Conservation (phyloP, 2,329 filamentous ascomycete genomes). For the Neurospora sp. region DNA sequence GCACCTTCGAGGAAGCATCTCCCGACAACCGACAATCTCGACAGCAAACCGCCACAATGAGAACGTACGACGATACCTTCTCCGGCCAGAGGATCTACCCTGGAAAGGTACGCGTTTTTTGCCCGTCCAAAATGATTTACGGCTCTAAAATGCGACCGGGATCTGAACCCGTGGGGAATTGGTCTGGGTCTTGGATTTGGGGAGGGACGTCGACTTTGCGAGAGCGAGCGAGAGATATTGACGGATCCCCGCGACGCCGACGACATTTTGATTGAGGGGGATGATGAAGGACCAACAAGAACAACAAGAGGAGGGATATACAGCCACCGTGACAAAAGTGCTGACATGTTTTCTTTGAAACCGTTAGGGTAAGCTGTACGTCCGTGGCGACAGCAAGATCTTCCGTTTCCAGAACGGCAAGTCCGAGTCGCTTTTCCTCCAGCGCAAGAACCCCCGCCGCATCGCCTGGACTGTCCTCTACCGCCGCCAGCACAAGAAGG, state of each 20-base stretch:
- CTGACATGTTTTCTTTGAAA: constrained; percentile 20
- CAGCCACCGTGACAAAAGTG: constrained; percentile 3
- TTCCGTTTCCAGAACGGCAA: constrained; percentile 99
- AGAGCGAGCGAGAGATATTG: not conserved
- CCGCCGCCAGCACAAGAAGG: constrained; percentile 99
- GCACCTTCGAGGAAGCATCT: constrained; percentile 18
- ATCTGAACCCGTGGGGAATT: not conserved
- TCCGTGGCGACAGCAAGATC: constrained; percentile 99
- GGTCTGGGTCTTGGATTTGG: not conserved
- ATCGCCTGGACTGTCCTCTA: constrained; percentile 98
- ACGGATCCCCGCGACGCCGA: not conserved
- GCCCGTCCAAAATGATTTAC: not conserved
- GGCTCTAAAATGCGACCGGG: not conserved
- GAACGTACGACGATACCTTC: constrained; percentile 58
- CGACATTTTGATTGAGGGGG: not conserved
- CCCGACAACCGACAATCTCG: constrained; percentile 21
- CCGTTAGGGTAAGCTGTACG: constrained; percentile 92
- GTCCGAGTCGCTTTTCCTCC: constrained; percentile 98
- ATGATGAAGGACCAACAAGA: not conserved
- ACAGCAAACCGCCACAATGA: constrained; percentile 45
- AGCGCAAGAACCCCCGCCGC: constrained; percentile 99
- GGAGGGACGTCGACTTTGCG: not conserved
- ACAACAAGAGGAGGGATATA: not conserved
- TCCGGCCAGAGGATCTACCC: constrained; percentile 59
- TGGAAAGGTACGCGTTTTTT: constrained; percentile 47